Evolutionary conservation across 1,139 yeast species (phyloP).

Genomic region (Hyphopichia pseudoburtonii): DNA sequence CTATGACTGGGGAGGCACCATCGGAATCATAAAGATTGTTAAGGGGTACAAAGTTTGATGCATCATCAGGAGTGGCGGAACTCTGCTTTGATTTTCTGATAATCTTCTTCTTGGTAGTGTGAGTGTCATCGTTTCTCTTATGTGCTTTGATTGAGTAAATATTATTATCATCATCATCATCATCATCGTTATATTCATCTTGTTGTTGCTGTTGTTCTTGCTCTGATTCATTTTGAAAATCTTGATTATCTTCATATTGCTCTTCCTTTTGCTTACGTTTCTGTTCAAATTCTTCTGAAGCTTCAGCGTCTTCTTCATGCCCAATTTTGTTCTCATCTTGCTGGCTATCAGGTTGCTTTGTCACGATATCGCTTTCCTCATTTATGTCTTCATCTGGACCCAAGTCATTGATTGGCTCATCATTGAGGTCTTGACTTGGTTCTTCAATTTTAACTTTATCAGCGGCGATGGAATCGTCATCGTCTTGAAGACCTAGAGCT

Average conservation of each 20-base stretch:
- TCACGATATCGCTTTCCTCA: constrained; percentile 5
- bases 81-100: constrained; percentile 26
- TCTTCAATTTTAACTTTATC: constrained; percentile 4
- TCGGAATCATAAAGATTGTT: constrained; percentile 12
- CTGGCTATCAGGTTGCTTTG: too few relatives aligned
- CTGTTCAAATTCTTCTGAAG: constrained; percentile 10
- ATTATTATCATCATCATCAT: constrained; percentile 27
- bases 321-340: too few relatives aligned
- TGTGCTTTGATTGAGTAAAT: constrained; percentile 35
- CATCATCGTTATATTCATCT: constrained; percentile 18
- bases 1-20: constrained; percentile 8
- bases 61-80: constrained; percentile 9
- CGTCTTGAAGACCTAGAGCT: background rate
- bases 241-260: constrained; percentile 13
- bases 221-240: constrained; percentile 20
- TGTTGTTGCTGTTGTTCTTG: constrained; percentile 16
- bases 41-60: constrained; percentile 14
- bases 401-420: background rate
- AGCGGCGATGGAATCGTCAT: background rate
- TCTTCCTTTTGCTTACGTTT: constrained; percentile 21
- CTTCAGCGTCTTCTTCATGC: constrained; percentile 10
- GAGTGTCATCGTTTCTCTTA: constrained; percentile 18
- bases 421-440: constrained; percentile 1
- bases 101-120: constrained; percentile 38
- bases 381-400: constrained; percentile 4